phyloP scores from a whole-genome alignment of 306 rosid species.

The Potentilla sterilis region DNA sequence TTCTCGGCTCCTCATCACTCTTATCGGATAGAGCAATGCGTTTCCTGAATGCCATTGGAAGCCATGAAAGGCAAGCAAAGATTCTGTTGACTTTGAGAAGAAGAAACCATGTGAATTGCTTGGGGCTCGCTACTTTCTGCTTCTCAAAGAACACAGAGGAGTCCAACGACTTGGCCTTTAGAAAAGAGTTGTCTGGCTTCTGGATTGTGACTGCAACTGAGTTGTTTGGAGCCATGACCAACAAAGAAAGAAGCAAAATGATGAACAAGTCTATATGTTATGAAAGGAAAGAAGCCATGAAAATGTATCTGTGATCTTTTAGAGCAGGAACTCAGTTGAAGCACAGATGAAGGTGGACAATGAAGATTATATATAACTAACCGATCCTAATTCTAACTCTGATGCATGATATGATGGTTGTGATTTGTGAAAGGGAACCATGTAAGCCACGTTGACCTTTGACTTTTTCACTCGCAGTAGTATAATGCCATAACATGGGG shows the following conservation, averaged over 20 bases:
- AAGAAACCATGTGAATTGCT: slow-evolving; percentile 81
- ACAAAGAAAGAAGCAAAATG: slow-evolving; percentile 3
- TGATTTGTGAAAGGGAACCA: background rate
- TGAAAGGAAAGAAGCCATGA: slow-evolving; percentile 13
- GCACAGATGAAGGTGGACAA: background rate
- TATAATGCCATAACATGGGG: background rate
- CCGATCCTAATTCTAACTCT: background rate
- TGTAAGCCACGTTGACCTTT: background rate
- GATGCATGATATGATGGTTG: background rate
- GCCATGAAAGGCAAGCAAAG: slow-evolving; percentile 66
- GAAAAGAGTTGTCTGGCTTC: slow-evolving; percentile 42
- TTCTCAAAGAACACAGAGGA: slow-evolving; percentile 62
- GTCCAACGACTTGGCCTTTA: slow-evolving; percentile 43
- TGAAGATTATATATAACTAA: background rate
- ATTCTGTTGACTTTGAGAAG: slow-evolving; percentile 77
- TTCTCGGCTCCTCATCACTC: slow-evolving; percentile 52
- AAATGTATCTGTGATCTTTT: slow-evolving; percentile 21
- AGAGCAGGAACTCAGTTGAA: background rate
- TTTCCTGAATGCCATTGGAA: slow-evolving; percentile 51
- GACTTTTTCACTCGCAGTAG: background rate
- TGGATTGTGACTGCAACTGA: slow-evolving; percentile 55
- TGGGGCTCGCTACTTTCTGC: slow-evolving; percentile 60
- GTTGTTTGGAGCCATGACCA: slow-evolving; percentile 62
- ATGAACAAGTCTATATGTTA: slow-evolving; percentile 11
- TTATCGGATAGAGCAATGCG: slow-evolving; percentile 61